These are phyloP conservation scores for Erysimum cheiranthoides DNA, from an alignment of 345 rosid genomes.

Conservation along the genomic window DNA sequence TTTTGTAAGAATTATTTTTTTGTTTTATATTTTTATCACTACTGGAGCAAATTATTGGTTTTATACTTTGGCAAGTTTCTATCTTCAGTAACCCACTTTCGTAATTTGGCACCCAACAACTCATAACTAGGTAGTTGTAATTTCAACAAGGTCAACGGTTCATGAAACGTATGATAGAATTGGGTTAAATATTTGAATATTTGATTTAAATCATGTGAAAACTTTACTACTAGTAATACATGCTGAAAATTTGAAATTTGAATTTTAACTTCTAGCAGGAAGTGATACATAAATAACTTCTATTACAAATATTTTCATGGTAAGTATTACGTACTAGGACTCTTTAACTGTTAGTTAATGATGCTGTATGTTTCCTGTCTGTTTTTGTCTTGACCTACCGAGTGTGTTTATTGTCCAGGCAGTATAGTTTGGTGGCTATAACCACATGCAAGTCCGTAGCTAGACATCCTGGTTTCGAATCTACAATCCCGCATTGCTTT, in stretches of 20 bases:
- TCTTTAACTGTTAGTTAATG: background rate
- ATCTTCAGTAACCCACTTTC: constrained; percentile 31
- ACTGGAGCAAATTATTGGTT: constrained; percentile 34
- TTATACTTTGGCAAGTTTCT: constrained; percentile 25
- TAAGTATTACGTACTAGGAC: background rate
- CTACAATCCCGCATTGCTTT: background rate
- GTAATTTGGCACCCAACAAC: constrained; percentile 30
- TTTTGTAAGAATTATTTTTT: too few relatives aligned
- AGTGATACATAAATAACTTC: background rate
- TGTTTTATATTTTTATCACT: constrained; percentile 11
- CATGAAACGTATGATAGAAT: background rate
- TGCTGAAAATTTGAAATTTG: background rate
- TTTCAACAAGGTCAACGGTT: constrained; percentile 39
- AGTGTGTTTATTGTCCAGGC: background rate
- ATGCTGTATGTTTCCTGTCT: constrained; percentile 15
- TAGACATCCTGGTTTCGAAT: constrained; percentile 22
- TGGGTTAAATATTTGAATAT: background rate
- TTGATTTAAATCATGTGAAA: background rate
- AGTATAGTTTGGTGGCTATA: constrained; percentile 4
- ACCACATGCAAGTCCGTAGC: constrained; percentile 32
- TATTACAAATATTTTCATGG: background rate
- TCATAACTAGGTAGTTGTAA: constrained; percentile 22
- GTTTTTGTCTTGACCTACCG: background rate
- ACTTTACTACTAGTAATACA: background rate
- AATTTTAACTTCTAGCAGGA: background rate